Evolutionary conservation across 495 filamentous ascomycete genomes (phyloP).

Genomic region (Cercophora sp.): DNA sequence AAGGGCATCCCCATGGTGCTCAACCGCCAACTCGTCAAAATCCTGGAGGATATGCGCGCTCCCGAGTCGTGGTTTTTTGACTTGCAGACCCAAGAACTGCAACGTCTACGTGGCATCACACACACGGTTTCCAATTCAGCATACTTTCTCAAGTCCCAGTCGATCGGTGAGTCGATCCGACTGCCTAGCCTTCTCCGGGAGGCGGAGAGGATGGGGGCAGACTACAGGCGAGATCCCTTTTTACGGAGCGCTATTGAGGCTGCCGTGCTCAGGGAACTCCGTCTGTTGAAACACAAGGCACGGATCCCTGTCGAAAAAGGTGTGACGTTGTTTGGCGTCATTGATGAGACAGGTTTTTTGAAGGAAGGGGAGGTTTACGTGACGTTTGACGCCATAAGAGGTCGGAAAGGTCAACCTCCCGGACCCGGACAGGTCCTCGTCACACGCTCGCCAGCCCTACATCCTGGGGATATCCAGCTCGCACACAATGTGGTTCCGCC

Average conservation of each 20-base stretch:
- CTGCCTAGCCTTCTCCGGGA: conserved; percentile 57
- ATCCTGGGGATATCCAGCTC: conserved; percentile 75
- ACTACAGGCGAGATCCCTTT: conserved; percentile 63
- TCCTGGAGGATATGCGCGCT: conserved; percentile 68
- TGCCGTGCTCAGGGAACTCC: conserved; percentile 58
- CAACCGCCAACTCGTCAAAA: conserved; percentile 76
- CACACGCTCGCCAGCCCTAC: conserved; percentile 69
- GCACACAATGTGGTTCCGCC: conserved; percentile 53
- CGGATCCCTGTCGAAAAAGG: conserved; percentile 68
- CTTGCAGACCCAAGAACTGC: conserved; percentile 55
- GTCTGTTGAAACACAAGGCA: conserved; percentile 69
- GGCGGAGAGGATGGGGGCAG: conserved; percentile 48
- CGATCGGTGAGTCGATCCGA: conserved; percentile 50
- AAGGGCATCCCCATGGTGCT: conserved; percentile 64
- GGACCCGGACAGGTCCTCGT: conserved; percentile 41
- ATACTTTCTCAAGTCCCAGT: conserved; percentile 54
- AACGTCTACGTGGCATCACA: conserved; percentile 54
- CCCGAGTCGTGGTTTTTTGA: conserved; percentile 52
- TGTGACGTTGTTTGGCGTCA: conserved; percentile 69
- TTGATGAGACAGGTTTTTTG: conserved; percentile 74
- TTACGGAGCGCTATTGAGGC: conserved; percentile 61
- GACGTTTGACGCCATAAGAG: conserved; percentile 36
- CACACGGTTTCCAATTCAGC: conserved; percentile 53
- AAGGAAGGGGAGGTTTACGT: conserved; percentile 64
- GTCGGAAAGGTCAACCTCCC: conserved; percentile 20